phyloP scores from a whole-genome alignment of 2,329 filamentous ascomycete species.

The Pleomassaria siparia region DNA sequence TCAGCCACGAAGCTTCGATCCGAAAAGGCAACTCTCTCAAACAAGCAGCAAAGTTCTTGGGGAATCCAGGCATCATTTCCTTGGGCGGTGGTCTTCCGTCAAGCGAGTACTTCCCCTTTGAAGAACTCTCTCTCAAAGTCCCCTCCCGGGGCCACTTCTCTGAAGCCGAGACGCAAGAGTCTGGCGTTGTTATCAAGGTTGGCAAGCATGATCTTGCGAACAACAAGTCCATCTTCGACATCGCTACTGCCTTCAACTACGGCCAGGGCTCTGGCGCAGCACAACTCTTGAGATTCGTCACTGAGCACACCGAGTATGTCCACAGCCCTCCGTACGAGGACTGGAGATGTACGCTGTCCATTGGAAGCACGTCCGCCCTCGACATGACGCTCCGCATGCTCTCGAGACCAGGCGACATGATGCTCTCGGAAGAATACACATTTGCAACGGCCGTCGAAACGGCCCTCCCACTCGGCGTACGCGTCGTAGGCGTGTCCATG shows the following conservation, averaged over 20 bases:
- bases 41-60: conserved; percentile 74
- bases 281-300: conserved; percentile 86
- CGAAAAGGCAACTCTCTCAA: conserved; percentile 68
- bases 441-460: conserved; percentile 77
- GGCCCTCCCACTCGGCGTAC: conserved; percentile 63
- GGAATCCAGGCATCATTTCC: conserved; percentile 82
- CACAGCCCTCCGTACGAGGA: conserved; percentile 85
- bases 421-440: conserved; percentile 88
- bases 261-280: conserved; percentile 82
- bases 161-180: conserved; percentile 64
- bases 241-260: conserved; percentile 90
- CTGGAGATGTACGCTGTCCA: conserved; percentile 81
- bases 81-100: conserved; percentile 90
- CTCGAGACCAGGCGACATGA: conserved; percentile 70
- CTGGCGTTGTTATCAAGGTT: conserved; percentile 63
- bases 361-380: conserved; percentile 82
- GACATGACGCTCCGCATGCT: conserved; percentile 86
- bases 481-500: conserved; percentile 63
- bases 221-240: conserved; percentile 66
- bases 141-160: conserved; percentile 70
- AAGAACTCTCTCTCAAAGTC: conserved; percentile 73
- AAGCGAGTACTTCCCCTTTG: conserved; percentile 89
- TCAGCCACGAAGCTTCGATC: conserved; percentile 57
- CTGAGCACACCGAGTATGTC: conserved; percentile 92
- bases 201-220: conserved; percentile 82